These are phyloP conservation scores for Diaporthe vaccinii DNA, from an alignment of 2,329 filamentous ascomycete genomes.

Conservation along the genomic window DNA sequence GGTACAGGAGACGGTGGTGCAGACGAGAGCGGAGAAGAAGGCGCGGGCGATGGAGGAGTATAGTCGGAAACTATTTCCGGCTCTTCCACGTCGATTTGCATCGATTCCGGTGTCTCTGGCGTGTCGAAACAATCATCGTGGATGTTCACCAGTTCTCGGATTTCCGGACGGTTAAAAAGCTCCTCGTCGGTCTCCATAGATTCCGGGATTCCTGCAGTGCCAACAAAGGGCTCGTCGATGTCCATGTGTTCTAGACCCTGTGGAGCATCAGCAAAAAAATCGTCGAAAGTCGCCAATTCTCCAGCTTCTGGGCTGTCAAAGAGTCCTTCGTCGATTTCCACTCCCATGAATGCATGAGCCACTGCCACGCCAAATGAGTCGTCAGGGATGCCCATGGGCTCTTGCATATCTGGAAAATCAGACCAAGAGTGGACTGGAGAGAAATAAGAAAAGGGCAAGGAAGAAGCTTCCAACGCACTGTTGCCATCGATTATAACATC, in stretches of 20 bases:
- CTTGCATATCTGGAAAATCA: background rate
- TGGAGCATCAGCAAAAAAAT: too few species aligned
- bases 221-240: background rate
- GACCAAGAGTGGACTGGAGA: background rate
- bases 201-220: background rate
- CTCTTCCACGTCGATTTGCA: background rate
- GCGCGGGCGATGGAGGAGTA: too few species aligned
- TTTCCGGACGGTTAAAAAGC: background rate
- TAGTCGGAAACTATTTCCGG: background rate
- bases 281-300: background rate
- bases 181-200: background rate
- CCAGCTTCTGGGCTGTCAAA: background rate
- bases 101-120: background rate
- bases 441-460: background rate
- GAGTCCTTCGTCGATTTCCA: background rate
- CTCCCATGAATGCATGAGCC: background rate
- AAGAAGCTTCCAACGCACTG: background rate
- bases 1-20: background rate
- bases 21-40: background rate
- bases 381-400: background rate
- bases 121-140: too few species aligned
- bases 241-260: background rate
- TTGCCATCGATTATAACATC: background rate
- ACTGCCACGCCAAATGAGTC: background rate
- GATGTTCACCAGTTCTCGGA: background rate